phyloP scores from a whole-genome alignment of 1,284 basidiomycete species.

The Cystobasidiaceae sp. region DNA sequence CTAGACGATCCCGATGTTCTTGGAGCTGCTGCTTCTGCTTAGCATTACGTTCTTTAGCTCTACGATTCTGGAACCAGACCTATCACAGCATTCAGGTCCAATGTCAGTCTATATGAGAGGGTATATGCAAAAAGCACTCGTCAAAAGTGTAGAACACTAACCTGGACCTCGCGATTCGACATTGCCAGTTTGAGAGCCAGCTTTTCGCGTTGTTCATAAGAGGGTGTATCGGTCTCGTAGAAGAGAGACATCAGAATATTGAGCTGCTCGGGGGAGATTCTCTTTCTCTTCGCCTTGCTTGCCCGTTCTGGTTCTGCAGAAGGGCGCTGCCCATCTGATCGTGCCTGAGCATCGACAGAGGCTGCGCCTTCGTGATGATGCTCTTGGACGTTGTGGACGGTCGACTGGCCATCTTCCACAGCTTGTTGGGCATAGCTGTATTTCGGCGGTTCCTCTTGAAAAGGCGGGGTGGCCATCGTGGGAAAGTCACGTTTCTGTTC shows the following conservation, averaged over 20 bases:
- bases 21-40: constrained; percentile 28
- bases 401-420: no score
- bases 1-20: constrained; percentile 10
- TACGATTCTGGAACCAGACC: constrained; percentile 44
- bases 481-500: no score
- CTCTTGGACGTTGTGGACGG: no score
- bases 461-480: no score
- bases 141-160: neutral
- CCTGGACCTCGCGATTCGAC: constrained; percentile 43
- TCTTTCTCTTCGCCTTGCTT: constrained; percentile 39
- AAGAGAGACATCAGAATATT: constrained; percentile 36
- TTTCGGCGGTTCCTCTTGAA: no score
- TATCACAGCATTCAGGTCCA: neutral
- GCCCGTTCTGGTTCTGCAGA: neutral
- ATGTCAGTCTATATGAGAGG: neutral
- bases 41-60: constrained; percentile 39
- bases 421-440: no score
- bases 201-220: constrained; percentile 39
- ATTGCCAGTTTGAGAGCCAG: constrained; percentile 35
- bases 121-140: neutral
- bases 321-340: constrained; percentile 37
- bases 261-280: constrained; percentile 40
- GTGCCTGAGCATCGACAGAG: constrained; percentile 41
- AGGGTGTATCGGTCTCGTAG: constrained; percentile 39
- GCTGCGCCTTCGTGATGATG: no score